Evolutionary conservation across 73 alveolate genomes (phyloP).

Genomic region (Uronychia binucleata): DNA sequence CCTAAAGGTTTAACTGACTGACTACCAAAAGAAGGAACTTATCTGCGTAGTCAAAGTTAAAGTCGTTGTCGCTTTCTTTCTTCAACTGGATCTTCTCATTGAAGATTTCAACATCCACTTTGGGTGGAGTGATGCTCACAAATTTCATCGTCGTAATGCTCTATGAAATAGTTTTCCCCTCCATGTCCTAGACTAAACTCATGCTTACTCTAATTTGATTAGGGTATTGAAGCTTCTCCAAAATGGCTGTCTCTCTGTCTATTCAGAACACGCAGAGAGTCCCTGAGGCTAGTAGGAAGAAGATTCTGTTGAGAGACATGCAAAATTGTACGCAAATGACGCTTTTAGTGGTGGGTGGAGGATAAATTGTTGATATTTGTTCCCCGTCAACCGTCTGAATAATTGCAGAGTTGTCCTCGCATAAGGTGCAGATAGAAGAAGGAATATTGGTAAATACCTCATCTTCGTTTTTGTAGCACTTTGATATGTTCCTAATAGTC

Average conservation of each 20-base stretch:
- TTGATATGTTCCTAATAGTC: constrained; percentile 25
- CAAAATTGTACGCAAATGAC: constrained; percentile 29
- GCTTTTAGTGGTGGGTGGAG: constrained; percentile 65
- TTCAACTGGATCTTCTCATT: constrained; percentile 17
- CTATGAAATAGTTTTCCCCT: constrained; percentile 50
- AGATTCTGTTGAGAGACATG: constrained; percentile 44
- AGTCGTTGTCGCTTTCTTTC: background rate
- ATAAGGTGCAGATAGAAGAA: constrained; percentile 39
- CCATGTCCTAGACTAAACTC: constrained; percentile 33
- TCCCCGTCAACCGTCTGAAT: constrained; percentile 17
- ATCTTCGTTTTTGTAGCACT: constrained; percentile 22
- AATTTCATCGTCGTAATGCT: constrained; percentile 43
- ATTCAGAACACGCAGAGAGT: constrained; percentile 58
- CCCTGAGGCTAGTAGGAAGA: constrained; percentile 52
- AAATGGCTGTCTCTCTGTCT: constrained; percentile 67
- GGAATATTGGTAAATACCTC: constrained; percentile 18
- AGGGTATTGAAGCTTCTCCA: constrained; percentile 64
- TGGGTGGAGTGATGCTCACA: constrained; percentile 56
- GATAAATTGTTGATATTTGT: constrained; percentile 56
- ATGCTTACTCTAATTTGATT: constrained; percentile 33
- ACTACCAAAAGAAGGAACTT: constrained; percentile 38
- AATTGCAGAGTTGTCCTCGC: constrained; percentile 51
- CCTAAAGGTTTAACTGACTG: constrained; percentile 13
- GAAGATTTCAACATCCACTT: constrained; percentile 57
- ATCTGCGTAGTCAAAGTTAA: constrained; percentile 12